These are phyloP conservation scores for Quercus cerris DNA, from an alignment of 306 rosid species.

Conservation along the genomic window DNA sequence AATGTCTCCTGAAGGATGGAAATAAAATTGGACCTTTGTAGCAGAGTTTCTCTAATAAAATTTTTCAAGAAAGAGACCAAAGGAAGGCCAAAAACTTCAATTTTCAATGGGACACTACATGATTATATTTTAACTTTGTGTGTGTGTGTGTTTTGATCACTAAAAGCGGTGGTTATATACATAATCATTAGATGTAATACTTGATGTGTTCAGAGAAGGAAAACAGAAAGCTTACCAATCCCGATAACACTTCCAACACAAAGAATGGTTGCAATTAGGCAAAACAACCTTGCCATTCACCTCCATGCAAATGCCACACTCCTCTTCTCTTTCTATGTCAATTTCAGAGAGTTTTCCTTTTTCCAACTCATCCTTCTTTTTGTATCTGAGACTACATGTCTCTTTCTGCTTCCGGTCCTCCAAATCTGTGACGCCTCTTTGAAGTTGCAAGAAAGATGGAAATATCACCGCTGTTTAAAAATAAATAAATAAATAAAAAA, in stretches of 20 bases:
- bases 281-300: conserved; percentile 69
- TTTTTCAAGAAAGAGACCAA: background rate
- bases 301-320: conserved; percentile 96
- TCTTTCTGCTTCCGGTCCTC: conserved; percentile 86
- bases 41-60: no score
- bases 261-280: conserved; percentile 78
- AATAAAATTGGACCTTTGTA: background rate
- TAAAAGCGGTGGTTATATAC: background rate
- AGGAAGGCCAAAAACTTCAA: background rate
- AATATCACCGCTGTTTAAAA: conserved; percentile 60
- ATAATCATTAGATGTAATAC: background rate
- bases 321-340: conserved; percentile 84
- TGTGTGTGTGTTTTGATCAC: background rate
- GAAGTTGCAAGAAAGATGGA: conserved; percentile 90
- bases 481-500: conserved; percentile 1
- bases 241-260: conserved; percentile 76
- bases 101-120: no score
- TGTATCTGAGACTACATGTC: conserved; percentile 43
- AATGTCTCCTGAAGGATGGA: background rate
- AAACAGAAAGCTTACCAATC: conserved; percentile 57
- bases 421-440: conserved; percentile 79
- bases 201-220: conserved; percentile 4
- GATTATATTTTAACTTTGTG: background rate
- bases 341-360: conserved; percentile 47
- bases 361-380: conserved; percentile 44